Evolutionary conservation across 2,329 filamentous ascomycete genomes (phyloP), one percentile per base, ranked within the genome.

Genomic region (Aspergillus candidus): DNA sequence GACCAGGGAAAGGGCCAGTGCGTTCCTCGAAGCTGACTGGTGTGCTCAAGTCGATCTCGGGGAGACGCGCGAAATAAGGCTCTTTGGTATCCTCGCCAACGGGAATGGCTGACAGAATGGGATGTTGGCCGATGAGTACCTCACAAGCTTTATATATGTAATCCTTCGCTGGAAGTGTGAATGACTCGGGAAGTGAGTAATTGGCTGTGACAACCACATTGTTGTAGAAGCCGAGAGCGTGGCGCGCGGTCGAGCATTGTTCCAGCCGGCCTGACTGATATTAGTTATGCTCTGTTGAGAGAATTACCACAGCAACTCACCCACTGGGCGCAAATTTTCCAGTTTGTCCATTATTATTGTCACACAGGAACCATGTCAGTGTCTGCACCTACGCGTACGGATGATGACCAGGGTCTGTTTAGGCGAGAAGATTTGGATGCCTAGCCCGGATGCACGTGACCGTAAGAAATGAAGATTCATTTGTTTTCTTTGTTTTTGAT

Each of bases 261-360:
- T 76, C 72, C 33, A 72, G 52, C 15, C 59, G 61, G 35, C 71
- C 70, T 72, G 38, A 57, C 27, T 31, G 30, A 37, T 15, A 35
- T 47, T 22, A 48, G 39, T 42, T 6, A 36, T n/a, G 37, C 34
- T 38, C 18, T 29, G 32, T 12, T 11, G 13, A 7, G 13, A 7
- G 34, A 31, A 14, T 30, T n/a, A 5, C 11, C 22, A 17, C 8
- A 35, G 15, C 43, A 29, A 56, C 60, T 53, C 37, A 61, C 62
- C 62, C 15, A 60, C 57, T 17, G 58, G 41, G 4, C 62, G 62
- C 33, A 66, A 41, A 18, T 42, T 59, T 35, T 65, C 57, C 6
- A 58, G 50, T n/a, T 77, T 80, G 41, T 69, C 82, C 38, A 75
- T 79, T 22, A 72, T 80, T 53, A 58, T 80, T n/a, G 78, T 82